Evolutionary conservation across 805 yeast species (phyloP), one percentile per base, ranked within the genome.

Genomic region (Henningerozyma blattae): DNA sequence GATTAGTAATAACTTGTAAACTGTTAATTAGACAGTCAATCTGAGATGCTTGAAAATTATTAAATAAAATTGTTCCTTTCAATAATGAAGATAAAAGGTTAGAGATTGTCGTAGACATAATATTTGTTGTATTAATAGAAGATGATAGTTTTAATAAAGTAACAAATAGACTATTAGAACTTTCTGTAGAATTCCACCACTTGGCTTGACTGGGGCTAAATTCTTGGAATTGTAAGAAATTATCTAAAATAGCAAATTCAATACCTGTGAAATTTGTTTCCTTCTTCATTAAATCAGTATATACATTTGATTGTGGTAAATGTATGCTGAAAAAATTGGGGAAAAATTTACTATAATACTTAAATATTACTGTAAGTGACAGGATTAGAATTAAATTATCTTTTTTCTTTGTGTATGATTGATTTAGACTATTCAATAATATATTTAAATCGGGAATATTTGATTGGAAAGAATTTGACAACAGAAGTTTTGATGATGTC

Each of bases 171-270:
- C 94, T 76, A 35, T 67, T 64, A 14, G 62, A 60, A 1, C 57
- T 47, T 5, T 60, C 62, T 2, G 65, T 39, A 18, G 68, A 59
- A 48, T 72, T 78, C 86, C 91, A 86, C 95, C 95, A 87, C 54
- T 77, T 82, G 22, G 75, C 65, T 33, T 70, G 73, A 3, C 68
- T 55, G 12, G 64, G 61, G 8, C 68, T 62, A 12, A 62, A 61
- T 15, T 76, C 71, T 41, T 75, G 83, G 10, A 78, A 58, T 38
- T 75, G 76, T 41, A 86, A 62, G 38, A 71, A 72, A 30, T 67
- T 65, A 41, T 77, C 79, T 28, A 80, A 56, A 18, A 76, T 56
- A 0, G 72, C 64, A 39, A 80, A 55, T 39, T 78, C 84, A 22
- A 70, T 59, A 26, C 75, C 75, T 5, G 62, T 48, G 34, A 70